Evolutionary conservation across 768 basidiomycete genomes (phyloP).

Genomic region (Rhodosporidiobolus sp.): DNA sequence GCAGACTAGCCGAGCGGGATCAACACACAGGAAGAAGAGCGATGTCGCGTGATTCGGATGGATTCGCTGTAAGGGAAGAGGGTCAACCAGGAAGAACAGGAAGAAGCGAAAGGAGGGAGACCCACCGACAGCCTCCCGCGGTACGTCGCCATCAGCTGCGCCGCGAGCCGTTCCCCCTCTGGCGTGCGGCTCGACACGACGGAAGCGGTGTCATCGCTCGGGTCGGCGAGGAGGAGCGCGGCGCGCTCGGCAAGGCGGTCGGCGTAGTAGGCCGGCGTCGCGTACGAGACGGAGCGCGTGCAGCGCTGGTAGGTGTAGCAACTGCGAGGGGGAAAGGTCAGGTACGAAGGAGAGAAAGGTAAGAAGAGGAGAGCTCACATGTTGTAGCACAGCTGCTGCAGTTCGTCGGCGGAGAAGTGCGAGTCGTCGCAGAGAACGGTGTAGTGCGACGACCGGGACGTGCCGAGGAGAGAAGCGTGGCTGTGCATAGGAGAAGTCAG

Average conservation of each 20-base stretch:
- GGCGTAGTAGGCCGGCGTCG: conserved; percentile 8
- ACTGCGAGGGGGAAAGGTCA: not conserved
- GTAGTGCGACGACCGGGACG: conserved; percentile 12
- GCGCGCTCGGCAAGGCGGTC: conserved; percentile 11
- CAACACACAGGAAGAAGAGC: no score
- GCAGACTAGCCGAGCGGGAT: no score
- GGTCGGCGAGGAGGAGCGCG: conserved; percentile 9
- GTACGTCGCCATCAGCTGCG: no score
- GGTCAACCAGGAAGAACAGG: no score
- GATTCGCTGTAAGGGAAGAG: no score
- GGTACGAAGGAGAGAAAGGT: not conserved
- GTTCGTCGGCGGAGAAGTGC: conserved; percentile 13
- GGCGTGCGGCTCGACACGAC: no score
- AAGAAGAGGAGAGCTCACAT: not conserved
- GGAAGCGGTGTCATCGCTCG: no score
- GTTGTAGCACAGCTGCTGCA: conserved; percentile 21
- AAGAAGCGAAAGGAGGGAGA: no score
- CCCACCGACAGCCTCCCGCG: no score
- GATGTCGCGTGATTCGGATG: no score
- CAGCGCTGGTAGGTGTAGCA: conserved; percentile 78
- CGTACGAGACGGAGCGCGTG: conserved; percentile 64
- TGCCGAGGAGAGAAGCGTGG: conserved; percentile 28
- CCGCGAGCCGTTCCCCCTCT: no score
- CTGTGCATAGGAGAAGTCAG: not conserved
- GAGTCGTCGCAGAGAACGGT: conserved; percentile 27